Base-by-base conservation (phyloP, 169 alveolate species). In the Plasmodium vivax region DNA sequence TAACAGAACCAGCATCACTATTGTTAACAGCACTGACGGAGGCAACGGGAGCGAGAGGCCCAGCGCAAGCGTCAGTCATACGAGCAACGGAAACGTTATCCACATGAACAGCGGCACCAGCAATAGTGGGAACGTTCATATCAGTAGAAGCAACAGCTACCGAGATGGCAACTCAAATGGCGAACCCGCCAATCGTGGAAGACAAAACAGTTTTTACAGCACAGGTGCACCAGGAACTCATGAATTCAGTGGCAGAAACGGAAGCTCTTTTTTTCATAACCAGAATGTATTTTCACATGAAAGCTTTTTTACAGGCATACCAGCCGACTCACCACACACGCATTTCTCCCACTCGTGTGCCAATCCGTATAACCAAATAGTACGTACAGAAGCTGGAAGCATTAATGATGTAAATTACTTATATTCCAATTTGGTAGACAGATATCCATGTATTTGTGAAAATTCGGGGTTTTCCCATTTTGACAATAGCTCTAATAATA, bases 391-490 rank as follows among this genome's bases (percentile, higher is more conserved):
- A 51, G 12, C 23, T 34, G 38, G 38, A 75, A 45, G 75, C 10
- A 41, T 47, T 34, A 74, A 74, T 85, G 93, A 85, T 16, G 14
- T 74, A 77, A 85, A 85, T 58, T 85, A 73, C 30, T 74, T 74
- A 54, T 85, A 85, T 32, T 73, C 84, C 32, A 71, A 45, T 71
- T 34, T 84, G 75, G 92, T 71, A 27, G 43, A 84, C 16, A 84
- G 82, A 68, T 84, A 84, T 68, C 92, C 92, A 19, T 68, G 68
- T 36, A 62, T 84, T 62, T 84, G 92, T 68, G 92, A 84, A 71
- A 84, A 43, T 71, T n/a, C 83, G 16, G 71, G 73, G 51, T 84
- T 84, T 84, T 84, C 92, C 51, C 92, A 84, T 71, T 84, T 84
- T 71, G 92, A 84, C n/a, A 84, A 84, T 84, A 84, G 43, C 73